phyloP scores from a whole-genome alignment of 2,329 filamentous ascomycete genomes.

The Calcarisporium arbuscula region DNA sequence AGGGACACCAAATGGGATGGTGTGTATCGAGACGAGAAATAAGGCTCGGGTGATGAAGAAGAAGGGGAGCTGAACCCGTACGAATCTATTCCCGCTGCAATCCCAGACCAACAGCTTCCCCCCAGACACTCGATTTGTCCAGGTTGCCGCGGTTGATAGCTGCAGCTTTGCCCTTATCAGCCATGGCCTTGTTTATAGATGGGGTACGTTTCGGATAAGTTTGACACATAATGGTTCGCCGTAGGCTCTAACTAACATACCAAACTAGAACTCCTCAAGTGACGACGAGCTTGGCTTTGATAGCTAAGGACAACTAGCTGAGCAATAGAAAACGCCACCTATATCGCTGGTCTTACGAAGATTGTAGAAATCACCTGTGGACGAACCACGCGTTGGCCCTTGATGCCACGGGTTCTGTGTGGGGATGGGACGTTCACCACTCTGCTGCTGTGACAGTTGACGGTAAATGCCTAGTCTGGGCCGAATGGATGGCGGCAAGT shows the following conservation, averaged over 20 bases:
- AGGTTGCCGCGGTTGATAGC: constrained; percentile 61
- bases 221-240: constrained; percentile 11
- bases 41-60: constrained; percentile 26
- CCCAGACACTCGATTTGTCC: constrained; percentile 43
- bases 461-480: constrained; percentile 39
- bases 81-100: constrained; percentile 56
- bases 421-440: constrained; percentile 14
- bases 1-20: constrained; percentile 59
- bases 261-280: constrained; percentile 18
- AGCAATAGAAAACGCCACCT: constrained; percentile 36
- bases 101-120: constrained; percentile 51
- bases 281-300: constrained; percentile 45
- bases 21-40: constrained; percentile 43
- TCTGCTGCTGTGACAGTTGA: constrained; percentile 36
- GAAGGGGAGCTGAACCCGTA: constrained; percentile 55
- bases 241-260: neutral
- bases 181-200: constrained; percentile 65
- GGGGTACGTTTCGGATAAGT: constrained; percentile 66
- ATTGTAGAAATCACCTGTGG: constrained; percentile 55
- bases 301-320: constrained; percentile 23
- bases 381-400: constrained; percentile 61
- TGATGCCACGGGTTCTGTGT: constrained; percentile 39
- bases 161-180: constrained; percentile 64
- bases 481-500: constrained; percentile 32
- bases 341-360: constrained; percentile 50